A percentile compares a stretch with the other conserved stretches of the same genome.
Conservation (phyloP, 306 rosid genomes). For the Alnus glutinosa region DNA sequence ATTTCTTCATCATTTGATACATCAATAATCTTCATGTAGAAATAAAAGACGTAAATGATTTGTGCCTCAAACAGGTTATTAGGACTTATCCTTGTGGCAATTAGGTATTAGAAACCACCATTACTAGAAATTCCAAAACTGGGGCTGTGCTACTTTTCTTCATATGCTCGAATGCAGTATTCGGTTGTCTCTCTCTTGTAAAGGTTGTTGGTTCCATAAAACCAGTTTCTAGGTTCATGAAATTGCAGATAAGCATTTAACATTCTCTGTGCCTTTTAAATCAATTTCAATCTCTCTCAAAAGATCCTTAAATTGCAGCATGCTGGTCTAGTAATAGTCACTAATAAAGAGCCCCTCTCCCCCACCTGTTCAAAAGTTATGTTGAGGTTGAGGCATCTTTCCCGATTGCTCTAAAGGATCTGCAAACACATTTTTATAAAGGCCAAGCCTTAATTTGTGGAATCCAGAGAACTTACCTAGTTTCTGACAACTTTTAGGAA, state of each 20-base stretch:
- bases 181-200: not conserved
- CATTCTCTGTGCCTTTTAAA: not conserved
- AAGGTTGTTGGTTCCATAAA: not conserved
- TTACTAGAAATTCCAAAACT: not conserved
- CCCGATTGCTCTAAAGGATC: not conserved
- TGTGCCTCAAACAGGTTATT: not conserved
- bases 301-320: not conserved
- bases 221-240: not conserved
- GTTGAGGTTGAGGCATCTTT: not conserved
- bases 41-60: too few relatives aligned
- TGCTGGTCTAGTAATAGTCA: not conserved
- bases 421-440: not conserved
- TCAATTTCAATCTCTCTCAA: not conserved
- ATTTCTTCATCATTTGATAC: not conserved
- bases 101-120: not conserved
- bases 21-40: not conserved
- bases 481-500: not conserved
- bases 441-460: not conserved
- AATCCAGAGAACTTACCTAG: not conserved
- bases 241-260: not conserved
- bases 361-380: not conserved
- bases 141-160: not conserved
- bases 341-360: not conserved
- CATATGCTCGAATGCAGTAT: not conserved
- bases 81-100: not conserved